Evolutionary conservation across 1,284 basidiomycete species (phyloP), one percentile per base, ranked within the genome.

Genomic region (Microstroma glucosiphilum): DNA sequence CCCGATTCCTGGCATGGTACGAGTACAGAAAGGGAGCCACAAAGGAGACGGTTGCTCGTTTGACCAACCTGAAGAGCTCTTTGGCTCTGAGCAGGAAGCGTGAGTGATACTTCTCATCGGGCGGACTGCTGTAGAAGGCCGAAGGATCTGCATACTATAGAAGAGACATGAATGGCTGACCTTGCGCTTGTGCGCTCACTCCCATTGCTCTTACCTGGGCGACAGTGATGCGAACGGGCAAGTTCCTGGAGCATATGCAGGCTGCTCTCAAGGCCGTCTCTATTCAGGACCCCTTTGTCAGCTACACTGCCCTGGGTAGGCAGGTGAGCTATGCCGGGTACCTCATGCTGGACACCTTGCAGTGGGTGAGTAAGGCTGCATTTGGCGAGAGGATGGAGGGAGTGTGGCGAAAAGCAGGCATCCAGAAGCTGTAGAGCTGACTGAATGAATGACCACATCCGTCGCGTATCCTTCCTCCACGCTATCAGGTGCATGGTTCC

Each of bases 241-340:
- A 96, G 81, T 92, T 92, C 37, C 74, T 96, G 67, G 94, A 98
- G 80, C 92, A 96, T 82, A 84, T 96, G 19, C 96, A 98, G 80
- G 87, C 91, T 2, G 92, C 91, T 23, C 82, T 96, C 61, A 89
- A 88, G 67, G 88, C 89, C n/a, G 82, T 86, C 19, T 79, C 84
- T 4, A 76, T 84, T 11, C 83, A 84, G 60, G 84, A 85, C 73
- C 77, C 86, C 23, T 82, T 86, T n/a, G 90, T 96, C 71, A 88
- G 89, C 69, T 82, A 91, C 62, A 85, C 89, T 0, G 87, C 89
- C 42, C 87, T 96, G 70, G 88, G 85, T 42, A 85, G 91, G 60
- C 94, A 98, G 81, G 80, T 98, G 37, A 85, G 86, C 13, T 97
- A 97, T 82, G 91, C 91, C 63, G 87, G 87, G 6, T 97, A 91